Conservation (phyloP, 106 monocot species). For the Dioscorea dumetorum region DNA sequence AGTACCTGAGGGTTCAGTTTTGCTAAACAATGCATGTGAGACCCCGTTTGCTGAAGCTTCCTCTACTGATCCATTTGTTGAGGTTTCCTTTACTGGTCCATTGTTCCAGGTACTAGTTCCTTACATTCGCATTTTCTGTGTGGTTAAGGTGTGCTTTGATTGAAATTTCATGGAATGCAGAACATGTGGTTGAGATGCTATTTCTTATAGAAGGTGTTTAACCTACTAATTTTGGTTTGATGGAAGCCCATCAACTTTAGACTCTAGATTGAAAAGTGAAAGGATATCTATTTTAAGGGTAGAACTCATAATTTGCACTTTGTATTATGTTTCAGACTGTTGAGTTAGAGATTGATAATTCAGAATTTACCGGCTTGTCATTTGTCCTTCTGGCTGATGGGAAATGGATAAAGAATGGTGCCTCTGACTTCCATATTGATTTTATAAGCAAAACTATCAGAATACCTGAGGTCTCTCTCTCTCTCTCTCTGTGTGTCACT, state of each 20-base stretch:
- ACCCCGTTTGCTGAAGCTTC: constrained; percentile 50
- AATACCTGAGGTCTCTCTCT: constrained; percentile 28
- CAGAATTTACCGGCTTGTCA: constrained; percentile 58
- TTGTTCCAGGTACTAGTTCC: constrained; percentile 41
- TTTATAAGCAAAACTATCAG: constrained; percentile 25
- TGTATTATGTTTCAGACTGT: constrained; percentile 33
- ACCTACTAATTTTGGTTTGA: too few relatives aligned
- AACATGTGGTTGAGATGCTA: too few relatives aligned
- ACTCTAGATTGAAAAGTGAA: too few relatives aligned
- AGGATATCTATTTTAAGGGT: too few relatives aligned
- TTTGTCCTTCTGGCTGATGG: constrained; percentile 70
- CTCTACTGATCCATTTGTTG: constrained; percentile 34
- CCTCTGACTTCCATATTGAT: constrained; percentile 77
- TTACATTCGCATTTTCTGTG: too few relatives aligned
- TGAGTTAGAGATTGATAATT: constrained; percentile 64
- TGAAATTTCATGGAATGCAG: too few relatives aligned
- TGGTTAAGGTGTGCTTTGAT: too few relatives aligned
- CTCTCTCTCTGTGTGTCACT: neutral
- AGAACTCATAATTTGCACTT: constrained; percentile 1
- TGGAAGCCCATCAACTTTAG: too few relatives aligned
- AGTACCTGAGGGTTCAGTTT: constrained; percentile 52
- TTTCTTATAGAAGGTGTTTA: too few relatives aligned
- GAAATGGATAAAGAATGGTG: constrained; percentile 83
- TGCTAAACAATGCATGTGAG: constrained; percentile 63
- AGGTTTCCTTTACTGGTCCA: constrained; percentile 23